Percentiles rank a stretch among this genome's conserved stretches.
Evolutionary conservation across 2,329 filamentous ascomycete genomes (phyloP).

Genomic region (Microdochium trichocladiopsis): DNA sequence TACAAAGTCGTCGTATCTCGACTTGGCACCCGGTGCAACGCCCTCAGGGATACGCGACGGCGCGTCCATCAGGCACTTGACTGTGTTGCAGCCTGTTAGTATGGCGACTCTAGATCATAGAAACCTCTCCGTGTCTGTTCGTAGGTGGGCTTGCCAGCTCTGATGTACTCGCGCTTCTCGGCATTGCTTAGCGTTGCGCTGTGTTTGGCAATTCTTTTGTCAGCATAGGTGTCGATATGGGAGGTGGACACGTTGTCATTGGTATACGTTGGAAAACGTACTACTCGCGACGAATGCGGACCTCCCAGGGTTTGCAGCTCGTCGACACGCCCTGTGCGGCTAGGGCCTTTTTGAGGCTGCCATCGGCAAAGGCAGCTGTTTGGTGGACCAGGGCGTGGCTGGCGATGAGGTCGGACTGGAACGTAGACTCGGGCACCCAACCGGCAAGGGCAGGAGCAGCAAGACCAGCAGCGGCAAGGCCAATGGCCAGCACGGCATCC

Average conservation of each 20-base stretch:
- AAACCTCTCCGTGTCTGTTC: no score
- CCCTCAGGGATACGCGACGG: slow-evolving; percentile 1
- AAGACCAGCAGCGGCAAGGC: no score
- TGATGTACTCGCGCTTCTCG: slow-evolving; percentile 7
- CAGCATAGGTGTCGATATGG: no score
- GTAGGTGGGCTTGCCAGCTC: no score
- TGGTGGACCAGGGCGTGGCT: slow-evolving; percentile 2
- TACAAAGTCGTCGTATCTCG: slow-evolving; percentile 28
- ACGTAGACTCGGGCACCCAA: slow-evolving; percentile 2
- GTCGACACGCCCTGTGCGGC: slow-evolving; percentile 1
- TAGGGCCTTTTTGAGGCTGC: slow-evolving; percentile 1
- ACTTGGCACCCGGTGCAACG: slow-evolving; percentile 4
- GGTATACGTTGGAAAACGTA: neutral
- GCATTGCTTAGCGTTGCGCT: slow-evolving; percentile 2
- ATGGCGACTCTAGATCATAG: neutral
- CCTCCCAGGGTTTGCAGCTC: slow-evolving; percentile 2
- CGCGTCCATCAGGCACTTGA: slow-evolving; percentile 7
- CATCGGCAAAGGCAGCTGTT: neutral
- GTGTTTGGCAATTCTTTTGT: neutral
- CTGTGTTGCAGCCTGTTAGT: no score
- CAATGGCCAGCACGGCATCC: neutral
- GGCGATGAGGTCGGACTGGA: slow-evolving; percentile 5
- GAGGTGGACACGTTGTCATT: neutral
- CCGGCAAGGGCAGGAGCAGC: neutral
- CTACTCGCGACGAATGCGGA: slow-evolving; percentile 6